phyloP scores from a whole-genome alignment of 2,329 filamentous ascomycete genomes.

The Alternaria arborescens region DNA sequence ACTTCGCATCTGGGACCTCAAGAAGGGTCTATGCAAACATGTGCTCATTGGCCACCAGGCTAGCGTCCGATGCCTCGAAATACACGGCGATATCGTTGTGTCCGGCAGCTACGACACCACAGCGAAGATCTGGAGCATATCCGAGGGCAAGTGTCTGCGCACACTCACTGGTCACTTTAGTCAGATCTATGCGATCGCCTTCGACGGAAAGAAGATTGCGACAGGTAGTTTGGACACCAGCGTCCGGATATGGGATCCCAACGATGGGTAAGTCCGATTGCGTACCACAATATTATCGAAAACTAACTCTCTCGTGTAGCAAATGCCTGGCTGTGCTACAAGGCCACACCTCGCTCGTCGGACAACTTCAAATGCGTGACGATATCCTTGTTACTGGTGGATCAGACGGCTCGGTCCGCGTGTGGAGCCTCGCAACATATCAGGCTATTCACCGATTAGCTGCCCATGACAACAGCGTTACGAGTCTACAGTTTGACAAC shows the following conservation, averaged over 20 bases:
- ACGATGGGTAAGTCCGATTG: conserved; percentile 72
- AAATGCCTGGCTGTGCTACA: conserved; percentile 91
- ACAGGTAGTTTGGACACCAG: conserved; percentile 97
- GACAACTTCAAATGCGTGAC: conserved; percentile 93
- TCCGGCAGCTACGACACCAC: conserved; percentile 98
- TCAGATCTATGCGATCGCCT: conserved; percentile 98
- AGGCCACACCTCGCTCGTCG: conserved; percentile 95
- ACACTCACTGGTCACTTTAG: conserved; percentile 95
- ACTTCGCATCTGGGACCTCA: conserved; percentile 92
- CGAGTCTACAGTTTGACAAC: conserved; percentile 96
- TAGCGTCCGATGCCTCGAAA: conserved; percentile 92
- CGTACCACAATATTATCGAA: conserved; percentile 19
- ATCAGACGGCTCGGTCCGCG: conserved; percentile 92
- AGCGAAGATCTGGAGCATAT: conserved; percentile 97
- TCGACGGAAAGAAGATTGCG: conserved; percentile 91
- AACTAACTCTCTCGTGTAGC: conserved; percentile 30
- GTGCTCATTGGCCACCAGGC: conserved; percentile 95
- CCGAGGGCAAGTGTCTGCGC: conserved; percentile 88
- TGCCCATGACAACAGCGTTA: conserved; percentile 98
- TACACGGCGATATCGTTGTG: conserved; percentile 96
- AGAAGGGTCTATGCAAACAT: conserved; percentile 85
- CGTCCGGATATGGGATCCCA: conserved; percentile 94
- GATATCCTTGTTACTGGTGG: conserved; percentile 96
- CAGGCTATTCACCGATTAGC: conserved; percentile 92
- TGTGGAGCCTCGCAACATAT: conserved; percentile 93